A percentile compares a stretch with the other conserved stretches of the same genome.
phyloP scores from a whole-genome alignment of 1,139 yeast genomes.

The Magnusiomyces tetraspermus region DNA sequence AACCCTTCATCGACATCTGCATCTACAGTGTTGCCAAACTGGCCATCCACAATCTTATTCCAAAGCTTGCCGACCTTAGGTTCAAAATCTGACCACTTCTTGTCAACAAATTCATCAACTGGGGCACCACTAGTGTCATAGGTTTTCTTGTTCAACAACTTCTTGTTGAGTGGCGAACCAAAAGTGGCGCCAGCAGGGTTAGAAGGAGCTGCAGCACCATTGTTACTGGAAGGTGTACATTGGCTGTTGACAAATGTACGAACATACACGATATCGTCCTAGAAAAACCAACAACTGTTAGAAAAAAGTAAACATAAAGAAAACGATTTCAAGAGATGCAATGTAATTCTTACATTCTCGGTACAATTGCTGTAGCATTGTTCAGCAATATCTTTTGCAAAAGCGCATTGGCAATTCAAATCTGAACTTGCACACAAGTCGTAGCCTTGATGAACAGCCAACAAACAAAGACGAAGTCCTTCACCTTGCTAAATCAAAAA shows the following conservation, averaged over 20 bases:
- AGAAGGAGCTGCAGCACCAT: neutral
- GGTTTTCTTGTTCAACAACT: too few species aligned
- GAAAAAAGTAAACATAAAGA: neutral
- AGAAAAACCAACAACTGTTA: neutral
- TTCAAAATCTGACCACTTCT: too few species aligned
- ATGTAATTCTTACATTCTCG: conserved; percentile 14
- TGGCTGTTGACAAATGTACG: conserved; percentile 12
- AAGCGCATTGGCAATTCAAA: conserved; percentile 20
- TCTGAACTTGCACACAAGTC: conserved; percentile 19
- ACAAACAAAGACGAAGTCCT: conserved; percentile 12
- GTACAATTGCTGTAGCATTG: conserved; percentile 19
- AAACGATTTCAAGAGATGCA: too few species aligned
- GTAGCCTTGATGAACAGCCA: conserved; percentile 15
- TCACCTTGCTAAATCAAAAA: conserved; percentile 9
- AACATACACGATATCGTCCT: conserved; percentile 5
- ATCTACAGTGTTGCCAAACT: too few species aligned
- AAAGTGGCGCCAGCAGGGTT: too few species aligned
- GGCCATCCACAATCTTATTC: too few species aligned
- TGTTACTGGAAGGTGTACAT: conserved; percentile 10
- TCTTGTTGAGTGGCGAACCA: neutral
- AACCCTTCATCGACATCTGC: too few species aligned
- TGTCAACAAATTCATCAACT: too few species aligned
- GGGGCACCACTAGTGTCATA: too few species aligned
- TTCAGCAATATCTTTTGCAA: conserved; percentile 18
- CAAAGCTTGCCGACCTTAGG: too few species aligned